Percentiles rank a stretch among this genome's conserved stretches.
Conservation (phyloP, 2,329 filamentous ascomycete genomes). For the Lizonia empirigonia region DNA sequence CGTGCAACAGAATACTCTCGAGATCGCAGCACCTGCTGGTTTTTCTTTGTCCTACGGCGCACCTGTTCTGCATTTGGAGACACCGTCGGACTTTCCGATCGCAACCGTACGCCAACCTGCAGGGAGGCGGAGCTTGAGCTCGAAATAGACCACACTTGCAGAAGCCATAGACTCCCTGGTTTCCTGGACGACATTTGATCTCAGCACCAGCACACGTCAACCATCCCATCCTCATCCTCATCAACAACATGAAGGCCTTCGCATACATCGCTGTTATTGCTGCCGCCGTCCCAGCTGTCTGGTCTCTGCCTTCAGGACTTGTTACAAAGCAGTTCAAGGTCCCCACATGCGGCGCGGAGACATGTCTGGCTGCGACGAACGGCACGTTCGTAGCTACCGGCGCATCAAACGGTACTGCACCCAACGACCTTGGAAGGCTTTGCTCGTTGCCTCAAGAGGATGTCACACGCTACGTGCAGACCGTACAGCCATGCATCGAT, state of each 20-base stretch:
- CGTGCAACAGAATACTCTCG: conserved; percentile 3
- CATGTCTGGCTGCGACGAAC: conserved; percentile 19
- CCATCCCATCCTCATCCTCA: not conserved
- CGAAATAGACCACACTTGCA: conserved; percentile 9
- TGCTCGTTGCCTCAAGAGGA: conserved; percentile 25
- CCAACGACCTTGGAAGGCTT: conserved; percentile 17
- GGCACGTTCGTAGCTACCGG: conserved; percentile 14
- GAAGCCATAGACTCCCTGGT: conserved; percentile 7
- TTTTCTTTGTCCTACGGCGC: conserved; percentile 26
- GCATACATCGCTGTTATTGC: conserved; percentile 14
- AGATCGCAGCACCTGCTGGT: conserved; percentile 3
- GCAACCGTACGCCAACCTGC: conserved; percentile 21
- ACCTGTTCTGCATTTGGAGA: conserved; percentile 22
- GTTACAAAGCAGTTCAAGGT: conserved; percentile 5
- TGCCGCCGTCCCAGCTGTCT: conserved; percentile 13
- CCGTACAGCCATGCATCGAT: conserved; percentile 28
- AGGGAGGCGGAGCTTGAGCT: conserved; percentile 17
- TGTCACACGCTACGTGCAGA: conserved; percentile 21
- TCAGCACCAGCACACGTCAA: not conserved
- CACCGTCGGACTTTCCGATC: conserved; percentile 15
- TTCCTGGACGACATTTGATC: conserved; percentile 7
- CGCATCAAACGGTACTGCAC: conserved; percentile 8
- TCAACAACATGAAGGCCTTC: conserved; percentile 18
- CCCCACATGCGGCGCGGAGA: conserved; percentile 24
- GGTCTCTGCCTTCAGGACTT: conserved; percentile 13